Base-by-base conservation (phyloP, 139 green algal species). In the Pedinophyceae sp. region DNA sequence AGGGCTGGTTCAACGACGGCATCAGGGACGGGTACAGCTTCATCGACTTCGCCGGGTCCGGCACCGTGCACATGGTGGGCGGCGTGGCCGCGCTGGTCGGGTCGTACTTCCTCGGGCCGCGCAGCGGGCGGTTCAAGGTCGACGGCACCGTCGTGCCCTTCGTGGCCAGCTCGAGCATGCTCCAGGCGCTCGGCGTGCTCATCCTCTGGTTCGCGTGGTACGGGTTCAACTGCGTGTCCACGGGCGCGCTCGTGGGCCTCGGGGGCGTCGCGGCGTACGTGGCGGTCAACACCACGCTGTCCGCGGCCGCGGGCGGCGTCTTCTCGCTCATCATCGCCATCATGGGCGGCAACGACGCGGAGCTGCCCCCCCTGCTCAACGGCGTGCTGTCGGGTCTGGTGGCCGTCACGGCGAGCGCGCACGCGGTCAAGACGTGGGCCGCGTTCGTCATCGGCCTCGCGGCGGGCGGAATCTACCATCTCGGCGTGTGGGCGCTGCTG, bases 31-130 rank as follows among this genome's bases (percentile, higher is more conserved):
- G 26, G 6, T 59, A 71, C 39, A 61, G 62, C 23, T 26, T 70
- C 18, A 52, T 79, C 15, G 70, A 78, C 62, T 74, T 70, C 47
- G 58, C 70, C 2, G 70, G 70, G 15, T 64, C 56, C 38, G 61
- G 60, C 29, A 50, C 78, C 5, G 70, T 78, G 48, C 69, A 78
- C 64, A 55, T 78, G 40, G 74, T 59, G 17, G 70, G 66, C 19
- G 68, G 68, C 4, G 55, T 50, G 10, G 74, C 67, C 15, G 63
- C 54, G 4, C 40, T 76, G 15, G 26, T 76, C 50, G 71, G 69
- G 24, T 64, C 68, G 4, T 38, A 57, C 20, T 66, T 79, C 13
- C 54, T 78, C 45, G 72, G 72, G 2, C 72, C 72, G 22, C 65
- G 68, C 30, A 64, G 71, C 17, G 71, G 71, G 23, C 58, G 67